Percentiles rank a stretch among this genome's conserved stretches.
Evolutionary conservation across 768 basidiomycete species (phyloP).

Genomic region (Guyanaporus albipodus): DNA sequence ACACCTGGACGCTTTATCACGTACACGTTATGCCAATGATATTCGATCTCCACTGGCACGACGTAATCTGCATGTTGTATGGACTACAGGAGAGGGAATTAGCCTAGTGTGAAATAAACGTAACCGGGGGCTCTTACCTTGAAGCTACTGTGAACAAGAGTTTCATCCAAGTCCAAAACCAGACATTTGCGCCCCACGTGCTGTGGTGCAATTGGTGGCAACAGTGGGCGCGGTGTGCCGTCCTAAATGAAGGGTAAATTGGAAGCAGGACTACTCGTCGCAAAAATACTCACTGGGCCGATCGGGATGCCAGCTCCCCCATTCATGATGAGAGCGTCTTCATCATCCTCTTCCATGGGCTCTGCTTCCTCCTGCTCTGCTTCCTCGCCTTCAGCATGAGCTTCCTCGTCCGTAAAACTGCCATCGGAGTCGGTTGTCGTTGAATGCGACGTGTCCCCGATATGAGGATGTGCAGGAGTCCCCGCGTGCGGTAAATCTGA

Average conservation of each 20-base stretch:
- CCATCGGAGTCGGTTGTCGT: slow-evolving; percentile 32
- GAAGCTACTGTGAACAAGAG: slow-evolving; percentile 95
- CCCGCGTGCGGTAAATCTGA: slow-evolving; percentile 22
- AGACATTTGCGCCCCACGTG: slow-evolving; percentile 91
- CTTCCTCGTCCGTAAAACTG: slow-evolving; percentile 59
- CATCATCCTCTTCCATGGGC: slow-evolving; percentile 76
- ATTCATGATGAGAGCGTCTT: slow-evolving; percentile 81
- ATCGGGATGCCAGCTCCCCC: slow-evolving; percentile 95
- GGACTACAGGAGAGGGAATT: slow-evolving; percentile 48
- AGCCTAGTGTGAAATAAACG: slow-evolving; percentile 4
- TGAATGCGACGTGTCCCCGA: slow-evolving; percentile 30
- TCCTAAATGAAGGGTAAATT: slow-evolving; percentile 48
- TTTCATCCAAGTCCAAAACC: slow-evolving; percentile 96
- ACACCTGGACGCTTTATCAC: slow-evolving; percentile 99
- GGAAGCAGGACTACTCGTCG: background rate
- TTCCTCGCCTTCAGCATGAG: slow-evolving; percentile 66
- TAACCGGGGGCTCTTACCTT: slow-evolving; percentile 57
- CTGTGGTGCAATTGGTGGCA: slow-evolving; percentile 77
- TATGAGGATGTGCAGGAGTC: slow-evolving; percentile 26
- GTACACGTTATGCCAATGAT: slow-evolving; percentile 97
- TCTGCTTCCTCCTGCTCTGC: slow-evolving; percentile 57
- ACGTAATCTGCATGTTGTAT: slow-evolving; percentile 95
- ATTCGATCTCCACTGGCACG: slow-evolving; percentile 98
- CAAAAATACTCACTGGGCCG: slow-evolving; percentile 66
- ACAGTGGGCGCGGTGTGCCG: slow-evolving; percentile 79